Conservation (phyloP, 371 early-diverging fungal species). For the Mortierella sp. region DNA sequence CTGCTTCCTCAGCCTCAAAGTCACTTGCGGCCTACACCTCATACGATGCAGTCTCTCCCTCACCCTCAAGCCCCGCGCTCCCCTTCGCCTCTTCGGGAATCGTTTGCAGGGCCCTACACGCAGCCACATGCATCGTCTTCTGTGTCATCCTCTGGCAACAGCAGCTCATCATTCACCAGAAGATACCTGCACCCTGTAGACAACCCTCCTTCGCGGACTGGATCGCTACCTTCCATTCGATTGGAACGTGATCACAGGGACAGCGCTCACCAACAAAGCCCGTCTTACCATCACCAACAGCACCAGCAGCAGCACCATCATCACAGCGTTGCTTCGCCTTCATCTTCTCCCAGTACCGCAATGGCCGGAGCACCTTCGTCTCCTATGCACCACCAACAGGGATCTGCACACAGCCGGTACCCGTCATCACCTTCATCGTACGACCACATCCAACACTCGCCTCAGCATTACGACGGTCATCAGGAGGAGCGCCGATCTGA, state of each 20-base stretch:
- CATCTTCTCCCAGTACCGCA: conserved; percentile 23
- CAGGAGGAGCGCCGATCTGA: conserved; percentile 50
- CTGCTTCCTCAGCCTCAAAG: conserved; percentile 17
- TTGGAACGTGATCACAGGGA: conserved; percentile 33
- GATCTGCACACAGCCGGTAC: conserved; percentile 25
- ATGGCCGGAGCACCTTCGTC: conserved; percentile 25
- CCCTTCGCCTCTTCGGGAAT: conserved; percentile 56
- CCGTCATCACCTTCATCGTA: conserved; percentile 47
- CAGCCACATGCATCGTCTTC: conserved; percentile 4
- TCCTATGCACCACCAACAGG: conserved; percentile 34
- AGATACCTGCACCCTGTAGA: conserved; percentile 50
- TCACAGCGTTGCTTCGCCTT: conserved; percentile 24
- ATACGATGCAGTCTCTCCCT: conserved; percentile 42
- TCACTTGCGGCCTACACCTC: conserved; percentile 30
- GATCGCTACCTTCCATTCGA: conserved; percentile 52
- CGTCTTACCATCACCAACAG: conserved; percentile 30
- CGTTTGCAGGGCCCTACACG: conserved; percentile 26
- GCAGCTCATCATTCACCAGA: conserved; percentile 27
- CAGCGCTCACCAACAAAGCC: conserved; percentile 14
- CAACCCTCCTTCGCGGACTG: conserved; percentile 38
- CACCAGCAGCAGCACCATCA: conserved; percentile 17
- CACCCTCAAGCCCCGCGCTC: conserved; percentile 30
- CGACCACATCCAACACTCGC: conserved; percentile 32
- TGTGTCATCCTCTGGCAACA: conserved; percentile 8
- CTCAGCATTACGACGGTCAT: conserved; percentile 30